Percentiles rank a stretch among this genome's conserved stretches.
Evolutionary conservation across 1,284 basidiomycete species (phyloP).

Genomic region (Puccinia horiana): DNA sequence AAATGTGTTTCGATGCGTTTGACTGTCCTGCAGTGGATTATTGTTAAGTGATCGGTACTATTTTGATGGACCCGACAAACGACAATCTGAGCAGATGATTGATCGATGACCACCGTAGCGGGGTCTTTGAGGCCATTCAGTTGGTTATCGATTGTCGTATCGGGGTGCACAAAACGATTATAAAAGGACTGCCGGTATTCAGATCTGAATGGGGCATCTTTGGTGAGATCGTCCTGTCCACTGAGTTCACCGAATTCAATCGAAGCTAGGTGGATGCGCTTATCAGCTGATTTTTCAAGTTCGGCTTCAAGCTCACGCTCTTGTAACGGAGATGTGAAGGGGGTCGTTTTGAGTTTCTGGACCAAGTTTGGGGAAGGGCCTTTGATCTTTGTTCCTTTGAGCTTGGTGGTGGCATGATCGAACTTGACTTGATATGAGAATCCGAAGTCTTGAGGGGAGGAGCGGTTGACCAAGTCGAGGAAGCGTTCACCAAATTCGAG

Average conservation of each 20-base stretch:
- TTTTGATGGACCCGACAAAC: neutral
- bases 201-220: conserved; percentile 13
- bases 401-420: neutral
- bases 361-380: neutral
- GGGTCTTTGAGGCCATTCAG: neutral
- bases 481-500: conserved; percentile 26
- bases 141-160: neutral
- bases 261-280: conserved; percentile 7
- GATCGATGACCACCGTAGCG: conserved; percentile 8
- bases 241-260: conserved; percentile 18
- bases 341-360: conserved; percentile 8
- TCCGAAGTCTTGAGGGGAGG: neutral
- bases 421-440: conserved; percentile 17
- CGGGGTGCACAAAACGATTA: neutral
- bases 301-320: neutral
- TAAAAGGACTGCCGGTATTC: conserved; percentile 22
- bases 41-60: neutral
- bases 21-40: conserved; percentile 18
- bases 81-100: conserved; percentile 10
- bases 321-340: conserved; percentile 4
- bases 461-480: conserved; percentile 3
- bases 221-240: neutral
- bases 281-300: neutral
- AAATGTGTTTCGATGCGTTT: conserved; percentile 17
- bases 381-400: conserved; percentile 11